Conservation (phyloP, 1,284 basidiomycete species). For the Pyrrhoderma lamaoense region DNA sequence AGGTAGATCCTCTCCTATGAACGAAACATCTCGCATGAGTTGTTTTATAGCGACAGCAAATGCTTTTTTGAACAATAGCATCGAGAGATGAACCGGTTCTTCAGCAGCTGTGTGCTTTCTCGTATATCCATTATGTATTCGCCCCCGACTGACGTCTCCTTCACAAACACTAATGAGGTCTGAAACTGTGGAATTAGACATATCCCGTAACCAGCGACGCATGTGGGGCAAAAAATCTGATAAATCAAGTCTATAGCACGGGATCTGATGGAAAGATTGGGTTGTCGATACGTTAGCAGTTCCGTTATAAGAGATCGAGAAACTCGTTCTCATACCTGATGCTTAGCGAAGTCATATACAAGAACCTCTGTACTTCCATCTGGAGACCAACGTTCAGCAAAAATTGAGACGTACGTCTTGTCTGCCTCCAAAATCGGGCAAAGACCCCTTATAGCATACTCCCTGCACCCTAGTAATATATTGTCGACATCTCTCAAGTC, state of each 20-base stretch:
- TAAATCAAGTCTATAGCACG: constrained; percentile 11
- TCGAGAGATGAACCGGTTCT: neutral
- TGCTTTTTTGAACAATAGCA: constrained; percentile 13
- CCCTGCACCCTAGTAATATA: constrained; percentile 10
- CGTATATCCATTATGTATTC: neutral
- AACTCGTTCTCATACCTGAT: constrained; percentile 8
- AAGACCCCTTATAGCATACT: neutral
- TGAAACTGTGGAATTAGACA: constrained; percentile 11
- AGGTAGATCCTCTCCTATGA: constrained; percentile 4
- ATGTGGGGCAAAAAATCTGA: constrained; percentile 4
- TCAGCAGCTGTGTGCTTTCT: neutral
- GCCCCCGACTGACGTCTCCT: constrained; percentile 8
- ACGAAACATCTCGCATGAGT: constrained; percentile 12
- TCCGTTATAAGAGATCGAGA: neutral
- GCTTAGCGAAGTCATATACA: constrained; percentile 18
- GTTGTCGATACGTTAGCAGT: neutral
- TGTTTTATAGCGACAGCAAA: constrained; percentile 10
- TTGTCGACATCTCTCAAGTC: constrained; percentile 10
- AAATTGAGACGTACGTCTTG: constrained; percentile 14
- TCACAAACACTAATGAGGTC: constrained; percentile 15
- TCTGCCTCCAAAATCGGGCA: constrained; percentile 8
- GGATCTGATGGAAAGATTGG: constrained; percentile 6
- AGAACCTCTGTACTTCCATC: constrained; percentile 13
- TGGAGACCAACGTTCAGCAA: constrained; percentile 7
- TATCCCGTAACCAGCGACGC: constrained; percentile 12